Evolutionary conservation across 78 protist species (phyloP).

Genomic region (Diacronema lutheri): DNA sequence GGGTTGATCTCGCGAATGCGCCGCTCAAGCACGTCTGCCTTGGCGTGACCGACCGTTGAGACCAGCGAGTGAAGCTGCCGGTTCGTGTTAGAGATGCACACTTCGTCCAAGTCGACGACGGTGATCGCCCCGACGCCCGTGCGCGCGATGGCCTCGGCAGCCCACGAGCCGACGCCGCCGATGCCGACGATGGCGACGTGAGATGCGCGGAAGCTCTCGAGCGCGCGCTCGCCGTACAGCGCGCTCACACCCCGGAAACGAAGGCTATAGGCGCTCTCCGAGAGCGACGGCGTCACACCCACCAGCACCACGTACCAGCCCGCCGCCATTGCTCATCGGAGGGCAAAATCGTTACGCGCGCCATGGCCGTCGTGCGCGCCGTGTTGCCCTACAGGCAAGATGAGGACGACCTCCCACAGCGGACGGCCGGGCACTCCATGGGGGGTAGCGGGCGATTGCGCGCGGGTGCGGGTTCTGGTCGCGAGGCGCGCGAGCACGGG

Average conservation of each 20-base stretch:
- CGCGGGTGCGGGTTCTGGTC: too few relatives aligned
- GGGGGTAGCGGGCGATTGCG: too few relatives aligned
- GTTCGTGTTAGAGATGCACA: conserved; percentile 17
- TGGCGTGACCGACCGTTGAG: not conserved
- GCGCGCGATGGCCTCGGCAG: conserved; percentile 34
- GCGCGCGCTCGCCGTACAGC: not conserved
- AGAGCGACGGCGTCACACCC: too few relatives aligned
- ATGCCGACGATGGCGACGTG: conserved; percentile 21
- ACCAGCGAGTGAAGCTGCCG: conserved; percentile 21
- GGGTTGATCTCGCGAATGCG: not conserved
- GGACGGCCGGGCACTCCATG: too few relatives aligned
- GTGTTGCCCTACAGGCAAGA: too few relatives aligned
- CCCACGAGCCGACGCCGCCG: conserved; percentile 35
- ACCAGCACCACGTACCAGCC: too few relatives aligned
- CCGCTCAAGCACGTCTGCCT: not conserved
- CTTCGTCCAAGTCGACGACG: conserved; percentile 19
- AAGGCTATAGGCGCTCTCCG: not conserved
- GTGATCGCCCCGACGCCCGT: conserved; percentile 12
- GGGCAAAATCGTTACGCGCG: too few relatives aligned
- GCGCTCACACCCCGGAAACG: not conserved
- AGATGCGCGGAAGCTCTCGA: not conserved
- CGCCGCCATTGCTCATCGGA: too few relatives aligned
- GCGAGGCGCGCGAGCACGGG: too few relatives aligned
- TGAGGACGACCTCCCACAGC: too few relatives aligned
- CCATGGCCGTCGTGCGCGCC: too few relatives aligned